phyloP scores from a whole-genome alignment of 495 filamentous ascomycete species.

The Ascodesmis nigricans region DNA sequence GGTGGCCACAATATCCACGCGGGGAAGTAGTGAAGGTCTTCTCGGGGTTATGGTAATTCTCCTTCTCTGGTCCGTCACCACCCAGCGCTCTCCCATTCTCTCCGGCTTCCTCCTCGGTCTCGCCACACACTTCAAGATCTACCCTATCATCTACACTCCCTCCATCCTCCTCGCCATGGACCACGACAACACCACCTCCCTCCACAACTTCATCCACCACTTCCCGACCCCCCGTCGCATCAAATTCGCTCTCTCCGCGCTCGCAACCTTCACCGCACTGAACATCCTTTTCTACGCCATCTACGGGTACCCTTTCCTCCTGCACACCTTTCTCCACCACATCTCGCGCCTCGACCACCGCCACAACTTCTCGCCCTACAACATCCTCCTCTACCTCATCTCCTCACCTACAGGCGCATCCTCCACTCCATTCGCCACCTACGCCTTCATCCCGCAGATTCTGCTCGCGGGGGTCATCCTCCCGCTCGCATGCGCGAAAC shows the following conservation, averaged over 20 bases:
- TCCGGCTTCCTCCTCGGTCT: constrained; percentile 63
- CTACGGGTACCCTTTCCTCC: constrained; percentile 53
- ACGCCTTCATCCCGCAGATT: constrained; percentile 78
- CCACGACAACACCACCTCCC: constrained; percentile 20
- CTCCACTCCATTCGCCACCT: constrained; percentile 38
- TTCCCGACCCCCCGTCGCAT: constrained; percentile 24
- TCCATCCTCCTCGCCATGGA: constrained; percentile 81
- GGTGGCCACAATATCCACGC: constrained; percentile 87
- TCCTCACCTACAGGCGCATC: constrained; percentile 30
- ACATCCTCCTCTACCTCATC: constrained; percentile 67
- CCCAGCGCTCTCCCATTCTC: constrained; percentile 33
- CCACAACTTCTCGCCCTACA: constrained; percentile 96
- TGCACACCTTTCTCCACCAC: constrained; percentile 83
- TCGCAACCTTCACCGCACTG: constrained; percentile 45
- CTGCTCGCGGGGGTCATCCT: constrained; percentile 52
- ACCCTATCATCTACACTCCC: constrained; percentile 81
- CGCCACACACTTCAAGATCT: constrained; percentile 92
- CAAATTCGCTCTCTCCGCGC: constrained; percentile 37
- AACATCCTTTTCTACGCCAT: constrained; percentile 56
- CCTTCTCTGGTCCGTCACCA: constrained; percentile 52
- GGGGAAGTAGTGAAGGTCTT: constrained; percentile 81
- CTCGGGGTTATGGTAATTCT: constrained; percentile 62
- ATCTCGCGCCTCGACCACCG: constrained; percentile 84
- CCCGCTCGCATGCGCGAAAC: constrained; percentile 61
- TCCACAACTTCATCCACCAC: background rate